Evolutionary conservation across 2,329 filamentous ascomycete genomes (phyloP).

Genomic region (Diaporthe sp.): DNA sequence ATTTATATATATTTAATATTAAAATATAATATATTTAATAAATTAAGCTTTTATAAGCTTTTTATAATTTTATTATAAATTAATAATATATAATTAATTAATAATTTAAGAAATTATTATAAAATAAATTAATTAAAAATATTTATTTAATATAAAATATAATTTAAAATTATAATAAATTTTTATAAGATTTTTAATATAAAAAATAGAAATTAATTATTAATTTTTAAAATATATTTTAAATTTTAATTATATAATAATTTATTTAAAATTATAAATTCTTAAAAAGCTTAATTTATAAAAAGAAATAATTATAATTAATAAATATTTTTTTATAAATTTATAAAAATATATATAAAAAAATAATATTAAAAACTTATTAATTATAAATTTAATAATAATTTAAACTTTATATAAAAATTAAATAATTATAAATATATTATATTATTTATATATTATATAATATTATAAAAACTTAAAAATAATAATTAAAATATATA

Average conservation of each 20-base stretch:
- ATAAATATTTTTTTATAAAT: too few relatives aligned
- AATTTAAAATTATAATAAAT: not conserved
- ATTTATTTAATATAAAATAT: not conserved
- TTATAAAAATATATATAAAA: not conserved
- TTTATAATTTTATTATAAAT: not conserved
- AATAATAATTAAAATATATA: too few relatives aligned
- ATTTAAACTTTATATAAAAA: not conserved
- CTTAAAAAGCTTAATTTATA: not conserved
- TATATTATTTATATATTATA: not conserved
- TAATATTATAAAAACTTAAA: not conserved
- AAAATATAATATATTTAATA: too few relatives aligned
- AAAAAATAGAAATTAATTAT: not conserved
- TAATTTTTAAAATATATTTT: not conserved
- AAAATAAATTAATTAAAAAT: not conserved
- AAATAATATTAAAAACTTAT: not conserved
- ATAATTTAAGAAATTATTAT: not conserved
- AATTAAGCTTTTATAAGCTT: too few relatives aligned
- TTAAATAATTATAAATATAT: not conserved
- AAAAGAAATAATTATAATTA: too few relatives aligned
- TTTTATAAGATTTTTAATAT: not conserved
- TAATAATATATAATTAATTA: not conserved
- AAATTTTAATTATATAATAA: not conserved
- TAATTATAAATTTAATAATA: not conserved
- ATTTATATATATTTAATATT: too few relatives aligned
- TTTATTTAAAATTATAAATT: not conserved